These are phyloP conservation scores for Exophiala sp. DNA, from an alignment of 2,329 filamentous ascomycete species.

Conservation along the genomic window DNA sequence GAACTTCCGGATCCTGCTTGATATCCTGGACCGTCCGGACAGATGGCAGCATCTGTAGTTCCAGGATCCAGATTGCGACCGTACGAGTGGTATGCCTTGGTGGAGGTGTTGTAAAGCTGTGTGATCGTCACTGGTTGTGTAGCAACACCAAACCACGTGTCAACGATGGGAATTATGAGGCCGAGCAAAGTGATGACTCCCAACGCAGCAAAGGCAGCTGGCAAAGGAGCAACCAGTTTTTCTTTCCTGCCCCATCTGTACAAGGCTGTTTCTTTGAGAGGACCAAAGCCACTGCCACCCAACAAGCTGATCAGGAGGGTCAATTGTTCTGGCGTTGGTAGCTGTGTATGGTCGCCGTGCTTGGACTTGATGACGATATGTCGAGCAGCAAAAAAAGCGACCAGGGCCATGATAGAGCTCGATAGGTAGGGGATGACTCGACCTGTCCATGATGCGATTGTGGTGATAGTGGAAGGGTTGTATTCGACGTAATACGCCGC, in stretches of 20 bases:
- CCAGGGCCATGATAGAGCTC: slow-evolving; percentile 14
- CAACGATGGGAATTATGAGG: slow-evolving; percentile 6
- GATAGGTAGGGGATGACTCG: slow-evolving; percentile 17
- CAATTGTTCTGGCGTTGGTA: slow-evolving; percentile 9
- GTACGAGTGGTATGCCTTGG: background rate
- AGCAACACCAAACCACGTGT: slow-evolving; percentile 15
- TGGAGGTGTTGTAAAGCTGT: slow-evolving; percentile 1
- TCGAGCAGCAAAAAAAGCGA: slow-evolving; percentile 16
- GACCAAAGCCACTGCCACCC: slow-evolving; percentile 6
- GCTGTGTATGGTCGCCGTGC: slow-evolving; percentile 2
- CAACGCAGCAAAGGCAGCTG: slow-evolving; percentile 10
- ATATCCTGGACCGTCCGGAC: background rate
- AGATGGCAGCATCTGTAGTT: background rate
- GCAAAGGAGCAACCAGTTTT: slow-evolving; percentile 8
- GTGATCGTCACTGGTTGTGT: slow-evolving; percentile 6
- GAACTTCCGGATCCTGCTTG: background rate
- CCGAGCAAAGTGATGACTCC: slow-evolving; percentile 7
- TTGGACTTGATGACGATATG: slow-evolving; percentile 16
- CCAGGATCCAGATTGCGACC: background rate
- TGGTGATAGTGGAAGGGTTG: slow-evolving; percentile 18
- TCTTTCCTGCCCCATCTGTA: slow-evolving; percentile 5
- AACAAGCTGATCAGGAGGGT: slow-evolving; percentile 7
- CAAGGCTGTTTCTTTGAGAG: slow-evolving; percentile 7
- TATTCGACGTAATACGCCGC: slow-evolving; percentile 19
- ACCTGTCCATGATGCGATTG: slow-evolving; percentile 19